phyloP scores from a whole-genome alignment of 139 green algal species.

The Asterochloris erici region DNA sequence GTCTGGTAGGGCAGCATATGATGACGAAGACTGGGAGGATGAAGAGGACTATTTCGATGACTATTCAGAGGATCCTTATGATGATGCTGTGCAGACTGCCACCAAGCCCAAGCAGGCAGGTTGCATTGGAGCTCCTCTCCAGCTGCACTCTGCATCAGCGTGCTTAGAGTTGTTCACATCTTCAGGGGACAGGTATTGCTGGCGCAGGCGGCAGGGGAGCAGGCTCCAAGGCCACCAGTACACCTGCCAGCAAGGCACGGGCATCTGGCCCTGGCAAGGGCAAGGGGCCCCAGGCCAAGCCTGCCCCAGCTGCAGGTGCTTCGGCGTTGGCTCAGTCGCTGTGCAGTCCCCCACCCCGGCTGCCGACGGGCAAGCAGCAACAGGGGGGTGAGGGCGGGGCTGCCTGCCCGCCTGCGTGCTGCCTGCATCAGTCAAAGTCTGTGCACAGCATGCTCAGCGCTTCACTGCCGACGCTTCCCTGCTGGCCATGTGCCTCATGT shows the following conservation, averaged over 20 bases:
- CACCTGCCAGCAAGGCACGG: too few relatives aligned
- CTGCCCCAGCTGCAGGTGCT: slow-evolving; percentile 59
- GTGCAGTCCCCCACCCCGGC: slow-evolving; percentile 48
- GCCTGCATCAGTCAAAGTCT: too few relatives aligned
- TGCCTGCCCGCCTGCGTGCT: background rate
- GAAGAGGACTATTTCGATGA: slow-evolving; percentile 63
- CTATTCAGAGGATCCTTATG: slow-evolving; percentile 40
- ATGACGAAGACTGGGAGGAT: slow-evolving; percentile 25
- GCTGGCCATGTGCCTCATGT: background rate
- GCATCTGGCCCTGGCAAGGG: background rate
- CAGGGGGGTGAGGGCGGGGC: slow-evolving; percentile 45
- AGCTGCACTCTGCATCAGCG: too few relatives aligned
- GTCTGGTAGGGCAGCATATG: background rate
- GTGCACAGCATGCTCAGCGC: background rate
- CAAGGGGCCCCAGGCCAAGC: background rate
- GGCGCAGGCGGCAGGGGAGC: too few relatives aligned
- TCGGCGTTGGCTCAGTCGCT: slow-evolving; percentile 59
- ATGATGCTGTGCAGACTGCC: too few relatives aligned
- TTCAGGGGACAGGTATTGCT: too few relatives aligned
- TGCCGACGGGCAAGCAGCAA: slow-evolving; percentile 45
- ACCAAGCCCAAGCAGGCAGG: too few relatives aligned
- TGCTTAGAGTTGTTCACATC: too few relatives aligned
- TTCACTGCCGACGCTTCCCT: background rate
- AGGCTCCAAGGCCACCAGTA: too few relatives aligned
- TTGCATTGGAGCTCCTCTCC: too few relatives aligned